A percentile compares a stretch with the other conserved stretches of the same genome.
These are phyloP conservation scores for Plasmodium ovale DNA, from an alignment of 169 alveolate genomes.

Conservation along the genomic window DNA sequence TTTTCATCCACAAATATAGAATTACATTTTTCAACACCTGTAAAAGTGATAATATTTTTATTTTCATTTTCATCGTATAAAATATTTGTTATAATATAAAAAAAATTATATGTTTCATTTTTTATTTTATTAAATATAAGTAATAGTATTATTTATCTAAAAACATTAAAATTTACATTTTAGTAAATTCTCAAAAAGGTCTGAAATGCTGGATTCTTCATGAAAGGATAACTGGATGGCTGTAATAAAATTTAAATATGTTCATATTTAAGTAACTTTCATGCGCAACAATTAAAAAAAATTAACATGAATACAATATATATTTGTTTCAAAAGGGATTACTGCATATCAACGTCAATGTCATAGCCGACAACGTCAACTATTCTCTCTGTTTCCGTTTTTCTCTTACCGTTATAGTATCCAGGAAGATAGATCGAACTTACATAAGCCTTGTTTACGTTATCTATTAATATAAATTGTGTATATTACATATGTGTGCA, in stretches of 20 bases:
- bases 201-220: slow-evolving; percentile 1
- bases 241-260: slow-evolving; percentile 4
- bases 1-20: no score
- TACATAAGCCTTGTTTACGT: slow-evolving; percentile 45
- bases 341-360: neutral
- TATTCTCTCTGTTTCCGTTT: neutral
- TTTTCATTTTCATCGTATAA: neutral
- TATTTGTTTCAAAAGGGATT: neutral
- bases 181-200: neutral
- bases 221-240: slow-evolving; percentile 32
- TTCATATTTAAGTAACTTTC: no score
- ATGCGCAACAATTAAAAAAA: no score
- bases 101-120: neutral
- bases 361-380: no score
- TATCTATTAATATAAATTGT: slow-evolving; percentile 19
- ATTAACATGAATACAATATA: neutral
- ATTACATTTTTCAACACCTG: slow-evolving; percentile 43
- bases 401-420: slow-evolving; percentile 45
- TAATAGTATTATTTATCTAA: neutral
- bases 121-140: slow-evolving; percentile 10
- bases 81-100: neutral
- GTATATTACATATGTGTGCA: neutral
- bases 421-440: slow-evolving; percentile 47
- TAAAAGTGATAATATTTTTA: neutral
- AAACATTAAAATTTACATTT: slow-evolving; percentile 19